phyloP scores from a whole-genome alignment of 202 grass and related monocot species.

The Musa balbisiana region DNA sequence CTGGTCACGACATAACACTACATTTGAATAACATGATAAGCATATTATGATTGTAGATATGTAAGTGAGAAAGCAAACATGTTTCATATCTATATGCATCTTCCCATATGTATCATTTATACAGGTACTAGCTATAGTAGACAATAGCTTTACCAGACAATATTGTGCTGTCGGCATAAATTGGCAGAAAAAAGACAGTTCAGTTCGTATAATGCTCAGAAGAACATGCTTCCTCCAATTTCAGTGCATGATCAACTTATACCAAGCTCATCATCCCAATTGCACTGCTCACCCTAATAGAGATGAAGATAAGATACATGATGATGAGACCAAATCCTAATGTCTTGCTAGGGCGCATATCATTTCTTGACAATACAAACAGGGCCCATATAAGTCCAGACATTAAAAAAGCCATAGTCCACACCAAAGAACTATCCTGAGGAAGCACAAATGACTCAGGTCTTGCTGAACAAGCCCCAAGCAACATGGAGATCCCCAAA shows the following conservation, averaged over 20 bases:
- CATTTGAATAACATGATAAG: not conserved
- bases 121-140: not conserved
- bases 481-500: slow-evolving; percentile 23
- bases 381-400: slow-evolving; percentile 21
- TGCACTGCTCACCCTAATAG: slow-evolving; percentile 13
- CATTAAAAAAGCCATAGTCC: slow-evolving; percentile 20
- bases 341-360: slow-evolving; percentile 18
- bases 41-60: not conserved
- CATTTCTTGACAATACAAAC: slow-evolving; percentile 14
- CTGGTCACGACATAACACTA: not conserved
- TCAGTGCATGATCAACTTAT: not conserved
- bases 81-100: not conserved
- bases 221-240: not conserved
- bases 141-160: not conserved
- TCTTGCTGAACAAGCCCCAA: slow-evolving; percentile 9
- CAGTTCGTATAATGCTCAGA: not conserved
- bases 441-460: slow-evolving; percentile 17
- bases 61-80: not conserved
- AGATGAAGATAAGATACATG: slow-evolving; percentile 25
- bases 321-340: slow-evolving; percentile 21
- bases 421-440: slow-evolving; percentile 13
- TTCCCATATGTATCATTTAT: not conserved
- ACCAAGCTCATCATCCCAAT: not conserved
- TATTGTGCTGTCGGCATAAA: not conserved
- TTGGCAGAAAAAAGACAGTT: not conserved